Base-by-base conservation (phyloP, 768 basidiomycete genomes). In the Boletus subparvulus region DNA sequence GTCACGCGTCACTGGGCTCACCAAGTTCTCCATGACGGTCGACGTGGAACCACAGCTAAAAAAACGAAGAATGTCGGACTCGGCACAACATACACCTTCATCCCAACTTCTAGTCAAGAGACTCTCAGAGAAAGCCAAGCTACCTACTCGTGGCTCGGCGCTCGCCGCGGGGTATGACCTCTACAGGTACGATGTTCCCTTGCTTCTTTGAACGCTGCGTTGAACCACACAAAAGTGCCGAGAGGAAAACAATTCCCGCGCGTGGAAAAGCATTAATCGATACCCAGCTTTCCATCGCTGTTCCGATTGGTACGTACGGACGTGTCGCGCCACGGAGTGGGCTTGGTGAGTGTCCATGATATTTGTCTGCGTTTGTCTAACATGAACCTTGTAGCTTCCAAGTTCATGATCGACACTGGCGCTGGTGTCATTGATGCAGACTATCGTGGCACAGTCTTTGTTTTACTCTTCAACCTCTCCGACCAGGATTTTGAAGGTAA, bases 361-460 rank as follows among this genome's bases (percentile, higher is more conserved):
- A 33, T 47, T 33, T 46, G n/a, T 24, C 32, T 43, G 51, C 19
- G 5, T 52, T 21, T 35, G 37, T 41, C 47, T 48, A 9, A 52
- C 28, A 24, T 52, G 28, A 47, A 30, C 56, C 16, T 41, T 59
- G 17, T 60, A 97, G 97, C 97, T 19, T 90, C 91, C 16, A 99
- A 99, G 69, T 94, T 92, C 72, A 94, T 93, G 86, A 98, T 98
- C 56, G 92, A 95, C 68, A 98, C 96, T 1, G 97, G 97, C 2
- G 97, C 97, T 12, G 97, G 96, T 21, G 97, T 99, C 8, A 83
- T 99, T 49, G 97, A 99, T 61, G 92, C 93, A 8, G 97, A 99
- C 71, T 98, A 99, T 73, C 82, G 97, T 51, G 97, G 97, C 21
- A 77, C 85, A 13, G 83, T 99, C 45, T 94, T 88, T 67, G 92